Conservation (phyloP, 768 basidiomycete genomes). For the Lentinula sp. region DNA sequence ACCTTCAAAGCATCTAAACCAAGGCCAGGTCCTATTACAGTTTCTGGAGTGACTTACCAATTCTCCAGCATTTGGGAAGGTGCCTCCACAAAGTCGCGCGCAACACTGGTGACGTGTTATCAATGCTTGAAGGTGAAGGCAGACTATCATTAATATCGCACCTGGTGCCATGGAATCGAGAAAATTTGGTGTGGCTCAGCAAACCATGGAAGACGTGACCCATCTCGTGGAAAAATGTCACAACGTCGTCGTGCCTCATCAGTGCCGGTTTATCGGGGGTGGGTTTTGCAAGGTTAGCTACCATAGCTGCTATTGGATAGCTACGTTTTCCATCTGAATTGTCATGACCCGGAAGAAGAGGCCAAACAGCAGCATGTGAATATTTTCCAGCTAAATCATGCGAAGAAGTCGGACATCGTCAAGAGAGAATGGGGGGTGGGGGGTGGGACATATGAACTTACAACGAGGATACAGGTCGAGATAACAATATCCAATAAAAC, state of each 20-base stretch:
- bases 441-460: conserved; percentile 21
- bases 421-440: background rate
- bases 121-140: background rate
- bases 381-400: conserved; percentile 59
- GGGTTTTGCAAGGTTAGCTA: conserved; percentile 85
- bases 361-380: conserved; percentile 85
- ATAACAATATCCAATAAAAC: conserved; percentile 81
- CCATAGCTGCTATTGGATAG: conserved; percentile 81
- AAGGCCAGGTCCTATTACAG: background rate
- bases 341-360: conserved; percentile 61
- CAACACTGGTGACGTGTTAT: conserved; percentile 36
- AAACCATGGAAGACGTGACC: conserved; percentile 71
- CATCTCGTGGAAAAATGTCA: conserved; percentile 93
- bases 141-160: conserved; percentile 12
- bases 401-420: background rate
- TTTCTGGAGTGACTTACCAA: conserved; percentile 41
- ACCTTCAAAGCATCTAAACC: conserved; percentile 30
- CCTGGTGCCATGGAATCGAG: conserved; percentile 80
- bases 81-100: conserved; percentile 83
- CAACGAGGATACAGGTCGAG: conserved; percentile 85
- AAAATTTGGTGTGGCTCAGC: conserved; percentile 62
- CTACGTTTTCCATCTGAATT: conserved; percentile 48
- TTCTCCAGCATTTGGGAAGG: conserved; percentile 93
- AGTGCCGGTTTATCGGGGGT: conserved; percentile 76
- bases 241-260: conserved; percentile 84